Base-by-base conservation (phyloP, 352 stramenopile species). In the Ophiocytium majus region DNA sequence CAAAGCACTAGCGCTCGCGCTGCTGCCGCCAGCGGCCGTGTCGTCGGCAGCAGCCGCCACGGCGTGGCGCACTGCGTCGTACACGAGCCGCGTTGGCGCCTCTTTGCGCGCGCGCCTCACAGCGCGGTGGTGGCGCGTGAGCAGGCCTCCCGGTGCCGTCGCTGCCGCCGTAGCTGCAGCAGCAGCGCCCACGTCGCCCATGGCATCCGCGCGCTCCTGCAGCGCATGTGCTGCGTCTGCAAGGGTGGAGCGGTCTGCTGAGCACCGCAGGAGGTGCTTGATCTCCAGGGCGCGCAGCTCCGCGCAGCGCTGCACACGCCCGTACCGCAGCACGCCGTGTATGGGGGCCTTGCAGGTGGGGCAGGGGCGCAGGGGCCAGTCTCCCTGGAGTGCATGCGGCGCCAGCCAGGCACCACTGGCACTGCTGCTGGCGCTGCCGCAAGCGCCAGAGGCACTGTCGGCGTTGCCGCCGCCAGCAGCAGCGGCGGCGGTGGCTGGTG, bases 321-420 rank as follows among this genome's bases (percentile, higher is more conserved):
- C 85, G 76, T 91, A 91, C 76, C 88, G 50, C 49, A 85, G 85
- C 0, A 91, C 85, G 49, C 82, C 88, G 50, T 85, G 43, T 17
- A 91, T 86, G 33, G 82, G 10, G 32, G 63, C 32, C 75, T 89
- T 75, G 82, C 89, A 91, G 28, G 89, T 80, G 57, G 89, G 89
- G 78, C 89, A 91, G 50, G 35, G 50, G 14, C 82, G 86, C 34
- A 86, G 83, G 71, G 86, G 85, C 23, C 86, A 86, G 49, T 34
- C 79, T 50, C 80, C 66, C 19, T 85, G 81, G 37, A 71, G 34
- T 49, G 31, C 14, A 63, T 80, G 28, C 10, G 57, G 64, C 1
- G 1, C 31, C 17, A 9, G 5, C 31, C 31, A 81, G 31, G 5
- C 5, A 5, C 5, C 17, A 10, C 10, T 5, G 5, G 5, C 64